These are phyloP conservation scores for Aspergillus latus DNA, from an alignment of 2,329 filamentous ascomycete genomes.

Conservation along the genomic window DNA sequence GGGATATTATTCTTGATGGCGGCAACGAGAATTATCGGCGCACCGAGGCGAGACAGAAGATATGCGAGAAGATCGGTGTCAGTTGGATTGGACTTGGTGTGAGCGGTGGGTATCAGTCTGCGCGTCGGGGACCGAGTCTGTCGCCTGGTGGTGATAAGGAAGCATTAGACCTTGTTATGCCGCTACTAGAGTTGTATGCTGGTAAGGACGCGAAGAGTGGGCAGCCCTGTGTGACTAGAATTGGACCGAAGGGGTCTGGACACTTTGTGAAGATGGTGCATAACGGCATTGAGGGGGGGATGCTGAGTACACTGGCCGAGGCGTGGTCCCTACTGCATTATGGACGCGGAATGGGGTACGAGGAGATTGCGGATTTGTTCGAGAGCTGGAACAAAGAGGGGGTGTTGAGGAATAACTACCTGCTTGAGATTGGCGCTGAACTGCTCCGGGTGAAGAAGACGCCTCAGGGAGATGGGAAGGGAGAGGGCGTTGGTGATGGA, in stretches of 20 bases:
- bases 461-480: slow-evolving; percentile 32
- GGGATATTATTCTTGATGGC: slow-evolving; percentile 68
- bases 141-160: slow-evolving; percentile 63
- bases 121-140: slow-evolving; percentile 65
- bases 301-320: slow-evolving; percentile 65
- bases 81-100: slow-evolving; percentile 68
- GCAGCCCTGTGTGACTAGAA: slow-evolving; percentile 59
- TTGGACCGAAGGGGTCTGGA: slow-evolving; percentile 63
- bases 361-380: slow-evolving; percentile 62
- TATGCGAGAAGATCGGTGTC: slow-evolving; percentile 58
- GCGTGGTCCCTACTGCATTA: slow-evolving; percentile 64
- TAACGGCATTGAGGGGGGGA: slow-evolving; percentile 72
- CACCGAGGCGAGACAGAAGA: slow-evolving; percentile 62
- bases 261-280: slow-evolving; percentile 77
- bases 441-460: slow-evolving; percentile 57
- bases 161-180: slow-evolving; percentile 59
- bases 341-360: slow-evolving; percentile 58
- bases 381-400: slow-evolving; percentile 60
- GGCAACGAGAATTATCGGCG: slow-evolving; percentile 67
- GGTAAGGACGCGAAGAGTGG: slow-evolving; percentile 61
- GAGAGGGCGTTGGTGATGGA: slow-evolving; percentile 34
- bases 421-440: slow-evolving; percentile 62
- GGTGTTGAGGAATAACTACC: slow-evolving; percentile 60
- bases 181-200: slow-evolving; percentile 60
- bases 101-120: slow-evolving; percentile 68